These are phyloP conservation scores for Candida pseudoviswanathii DNA, from an alignment of 1,139 yeast species.

Conservation along the genomic window DNA sequence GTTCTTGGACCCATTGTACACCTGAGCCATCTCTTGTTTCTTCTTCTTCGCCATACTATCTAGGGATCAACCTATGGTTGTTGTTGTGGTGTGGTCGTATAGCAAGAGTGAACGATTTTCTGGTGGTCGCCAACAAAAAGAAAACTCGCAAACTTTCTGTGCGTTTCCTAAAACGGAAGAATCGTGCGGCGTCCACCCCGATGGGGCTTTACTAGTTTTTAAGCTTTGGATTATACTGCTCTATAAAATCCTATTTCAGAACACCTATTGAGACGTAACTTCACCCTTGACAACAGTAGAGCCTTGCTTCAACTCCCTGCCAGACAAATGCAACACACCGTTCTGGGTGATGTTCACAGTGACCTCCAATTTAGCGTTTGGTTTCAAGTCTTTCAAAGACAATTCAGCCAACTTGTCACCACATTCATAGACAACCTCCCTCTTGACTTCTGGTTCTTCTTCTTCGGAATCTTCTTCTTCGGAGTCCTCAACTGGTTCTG, in stretches of 20 bases:
- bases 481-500: constrained; percentile 50
- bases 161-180: background rate
- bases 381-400: constrained; percentile 70
- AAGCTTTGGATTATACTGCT: background rate
- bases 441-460: constrained; percentile 71
- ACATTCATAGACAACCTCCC: constrained; percentile 73
- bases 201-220: no score
- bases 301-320: constrained; percentile 79
- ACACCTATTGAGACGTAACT: constrained; percentile 21
- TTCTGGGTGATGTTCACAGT: constrained; percentile 83
- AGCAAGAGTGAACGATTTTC: no score
- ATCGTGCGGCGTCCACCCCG: no score
- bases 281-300: constrained; percentile 55
- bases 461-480: constrained; percentile 38
- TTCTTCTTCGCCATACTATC: constrained; percentile 37
- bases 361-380: constrained; percentile 73
- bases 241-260: constrained; percentile 1
- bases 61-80: no score
- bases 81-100: no score
- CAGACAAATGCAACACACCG: constrained; percentile 79
- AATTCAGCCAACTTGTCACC: constrained; percentile 80
- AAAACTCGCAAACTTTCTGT: background rate
- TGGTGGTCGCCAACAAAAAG: background rate
- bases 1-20: constrained; percentile 47
- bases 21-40: constrained; percentile 61